Conservation (phyloP, 2,329 filamentous ascomycete genomes). For the Pestalotiopsis sp. region DNA sequence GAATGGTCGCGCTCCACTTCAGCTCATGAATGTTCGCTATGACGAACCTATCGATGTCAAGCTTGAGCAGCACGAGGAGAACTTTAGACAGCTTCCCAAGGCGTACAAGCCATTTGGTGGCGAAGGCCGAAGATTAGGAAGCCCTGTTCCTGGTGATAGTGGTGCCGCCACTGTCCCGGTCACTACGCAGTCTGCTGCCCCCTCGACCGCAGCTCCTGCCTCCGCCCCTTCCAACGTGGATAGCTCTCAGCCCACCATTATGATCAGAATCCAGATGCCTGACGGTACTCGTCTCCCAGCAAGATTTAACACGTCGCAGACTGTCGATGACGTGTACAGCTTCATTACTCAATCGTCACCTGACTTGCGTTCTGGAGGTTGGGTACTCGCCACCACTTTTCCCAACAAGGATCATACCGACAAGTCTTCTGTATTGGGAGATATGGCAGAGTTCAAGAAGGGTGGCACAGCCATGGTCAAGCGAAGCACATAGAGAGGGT, state of each 20-base stretch:
- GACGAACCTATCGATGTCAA: slow-evolving; percentile 81
- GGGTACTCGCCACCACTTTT: slow-evolving; percentile 81
- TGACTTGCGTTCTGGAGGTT: slow-evolving; percentile 59
- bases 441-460: slow-evolving; percentile 67
- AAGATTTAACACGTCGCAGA: slow-evolving; percentile 80
- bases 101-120: slow-evolving; percentile 77
- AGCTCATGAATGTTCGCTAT: slow-evolving; percentile 75
- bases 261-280: slow-evolving; percentile 76
- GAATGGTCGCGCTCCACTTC: slow-evolving; percentile 73
- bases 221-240: slow-evolving; percentile 52
- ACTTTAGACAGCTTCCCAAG: slow-evolving; percentile 73
- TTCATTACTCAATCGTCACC: slow-evolving; percentile 71
- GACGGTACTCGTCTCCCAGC: slow-evolving; percentile 78
- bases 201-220: slow-evolving; percentile 16
- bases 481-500: slow-evolving; percentile 30
- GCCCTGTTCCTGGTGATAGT: slow-evolving; percentile 68
- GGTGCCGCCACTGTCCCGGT: slow-evolving; percentile 33
- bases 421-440: slow-evolving; percentile 58
- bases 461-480: slow-evolving; percentile 69
- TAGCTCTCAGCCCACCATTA: slow-evolving; percentile 67
- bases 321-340: slow-evolving; percentile 74
- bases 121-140: slow-evolving; percentile 73
- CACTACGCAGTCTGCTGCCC: slow-evolving; percentile 28
- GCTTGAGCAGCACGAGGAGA: slow-evolving; percentile 74
- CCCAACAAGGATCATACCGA: slow-evolving; percentile 80